Conservation (phyloP, 1,284 basidiomycete genomes). For the Sporisorium sorghi region DNA sequence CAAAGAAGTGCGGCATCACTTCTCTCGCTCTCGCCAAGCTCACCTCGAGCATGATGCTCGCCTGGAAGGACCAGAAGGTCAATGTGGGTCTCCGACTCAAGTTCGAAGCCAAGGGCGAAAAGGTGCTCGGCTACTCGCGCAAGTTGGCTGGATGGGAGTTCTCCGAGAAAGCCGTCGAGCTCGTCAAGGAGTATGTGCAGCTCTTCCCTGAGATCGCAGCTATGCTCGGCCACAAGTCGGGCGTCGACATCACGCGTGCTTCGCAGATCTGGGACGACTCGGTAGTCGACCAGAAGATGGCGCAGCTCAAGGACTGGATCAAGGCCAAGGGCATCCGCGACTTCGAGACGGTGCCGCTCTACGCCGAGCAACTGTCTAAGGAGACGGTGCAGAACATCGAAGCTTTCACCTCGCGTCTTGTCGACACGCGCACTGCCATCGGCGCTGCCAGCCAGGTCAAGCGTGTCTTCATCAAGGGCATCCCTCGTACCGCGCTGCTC, state of each 20-base stretch:
- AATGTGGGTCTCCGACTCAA: slow-evolving; percentile 95
- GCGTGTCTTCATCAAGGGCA: slow-evolving; percentile 87
- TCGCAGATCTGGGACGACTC: slow-evolving; percentile 79
- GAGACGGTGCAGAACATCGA: slow-evolving; percentile 72
- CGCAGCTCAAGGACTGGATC: slow-evolving; percentile 86
- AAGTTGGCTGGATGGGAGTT: slow-evolving; percentile 94
- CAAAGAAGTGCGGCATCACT: slow-evolving; percentile 57
- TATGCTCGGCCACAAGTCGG: slow-evolving; percentile 45
- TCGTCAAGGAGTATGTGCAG: slow-evolving; percentile 83
- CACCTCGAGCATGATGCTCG: slow-evolving; percentile 91
- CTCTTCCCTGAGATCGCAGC: slow-evolving; percentile 64
- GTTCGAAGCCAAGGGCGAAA: slow-evolving; percentile 94
- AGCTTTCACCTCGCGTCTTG: slow-evolving; percentile 78
- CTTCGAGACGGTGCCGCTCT: slow-evolving; percentile 91
- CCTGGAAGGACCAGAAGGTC: slow-evolving; percentile 78
- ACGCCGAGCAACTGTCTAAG: slow-evolving; percentile 90
- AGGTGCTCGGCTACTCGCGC: slow-evolving; percentile 92
- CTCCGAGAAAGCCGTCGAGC: slow-evolving; percentile 83
- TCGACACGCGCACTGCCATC: slow-evolving; percentile 42
- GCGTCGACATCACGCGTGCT: slow-evolving; percentile 78
- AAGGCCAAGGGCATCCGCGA: slow-evolving; percentile 86
- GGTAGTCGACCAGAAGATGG: slow-evolving; percentile 77
- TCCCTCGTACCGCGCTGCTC: slow-evolving; percentile 92
- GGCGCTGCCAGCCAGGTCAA: slow-evolving; percentile 81
- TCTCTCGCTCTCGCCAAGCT: slow-evolving; percentile 78